Evolutionary conservation across 2,329 filamentous ascomycete species (phyloP).

Genomic region (Tolypocladium ophioglossoides): DNA sequence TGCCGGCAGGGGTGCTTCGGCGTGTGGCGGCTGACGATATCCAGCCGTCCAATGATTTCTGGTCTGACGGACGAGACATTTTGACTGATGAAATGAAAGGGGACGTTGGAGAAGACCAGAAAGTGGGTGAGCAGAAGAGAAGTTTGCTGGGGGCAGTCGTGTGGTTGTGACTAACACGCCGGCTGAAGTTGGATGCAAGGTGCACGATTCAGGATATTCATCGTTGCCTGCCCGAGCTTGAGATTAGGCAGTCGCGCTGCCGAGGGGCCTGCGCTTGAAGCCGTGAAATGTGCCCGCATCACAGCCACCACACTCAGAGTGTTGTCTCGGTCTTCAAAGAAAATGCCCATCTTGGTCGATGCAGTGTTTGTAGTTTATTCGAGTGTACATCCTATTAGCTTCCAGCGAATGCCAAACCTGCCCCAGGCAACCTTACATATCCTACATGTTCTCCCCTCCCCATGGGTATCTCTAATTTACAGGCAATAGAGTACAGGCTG

Average conservation of each 20-base stretch:
- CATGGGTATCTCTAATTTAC: constrained; percentile 8
- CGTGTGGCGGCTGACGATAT: constrained; percentile 6
- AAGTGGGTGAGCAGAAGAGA: background rate
- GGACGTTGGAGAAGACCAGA: background rate
- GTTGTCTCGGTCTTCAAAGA: background rate
- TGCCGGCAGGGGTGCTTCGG: background rate
- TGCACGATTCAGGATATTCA: background rate
- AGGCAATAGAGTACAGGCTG: background rate
- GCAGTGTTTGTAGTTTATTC: background rate
- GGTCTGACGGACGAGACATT: constrained; percentile 5
- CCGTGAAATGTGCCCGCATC: background rate
- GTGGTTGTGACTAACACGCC: background rate
- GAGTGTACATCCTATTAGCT: background rate
- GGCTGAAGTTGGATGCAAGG: background rate
- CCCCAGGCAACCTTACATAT: background rate
- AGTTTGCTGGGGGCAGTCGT: background rate
- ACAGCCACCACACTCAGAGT: background rate
- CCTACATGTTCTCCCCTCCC: background rate
- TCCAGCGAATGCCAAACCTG: background rate
- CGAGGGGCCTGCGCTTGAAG: no score
- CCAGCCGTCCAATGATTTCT: constrained; percentile 18
- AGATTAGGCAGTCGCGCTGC: no score
- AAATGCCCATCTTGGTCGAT: no score
- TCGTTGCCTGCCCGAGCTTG: no score
- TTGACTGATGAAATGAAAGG: background rate